Conservation (phyloP, 2,329 filamentous ascomycete genomes). For the Botryotinia calthae region DNA sequence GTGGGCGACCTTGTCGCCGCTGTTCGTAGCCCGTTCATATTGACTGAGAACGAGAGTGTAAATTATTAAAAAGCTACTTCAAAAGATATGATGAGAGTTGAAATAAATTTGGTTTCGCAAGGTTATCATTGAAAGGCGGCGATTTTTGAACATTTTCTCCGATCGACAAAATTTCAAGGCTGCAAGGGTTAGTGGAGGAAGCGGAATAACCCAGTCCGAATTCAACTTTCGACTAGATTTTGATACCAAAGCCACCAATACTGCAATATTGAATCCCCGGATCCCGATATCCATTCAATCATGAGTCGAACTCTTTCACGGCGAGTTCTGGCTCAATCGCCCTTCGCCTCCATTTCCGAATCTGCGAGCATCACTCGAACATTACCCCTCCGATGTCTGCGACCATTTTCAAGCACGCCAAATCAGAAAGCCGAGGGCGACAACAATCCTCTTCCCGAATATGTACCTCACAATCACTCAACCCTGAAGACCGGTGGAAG, state of each 20-base stretch:
- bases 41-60: slow-evolving; percentile 21
- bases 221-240: slow-evolving; percentile 31
- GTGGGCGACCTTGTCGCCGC: slow-evolving; percentile 31
- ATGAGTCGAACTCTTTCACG: slow-evolving; percentile 37
- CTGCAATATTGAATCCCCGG: background rate
- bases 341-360: slow-evolving; percentile 25
- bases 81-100: slow-evolving; percentile 18
- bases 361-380: slow-evolving; percentile 15
- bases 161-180: slow-evolving; percentile 27
- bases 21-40: slow-evolving; percentile 37
- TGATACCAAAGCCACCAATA: slow-evolving; percentile 15
- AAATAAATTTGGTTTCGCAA: slow-evolving; percentile 26
- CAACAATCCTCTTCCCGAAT: slow-evolving; percentile 6
- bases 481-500: background rate
- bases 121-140: slow-evolving; percentile 25
- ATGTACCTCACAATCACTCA: background rate
- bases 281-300: slow-evolving; percentile 20
- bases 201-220: slow-evolving; percentile 24
- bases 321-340: slow-evolving; percentile 36
- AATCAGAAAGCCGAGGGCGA: slow-evolving; percentile 29
- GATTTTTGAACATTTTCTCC: slow-evolving; percentile 32
- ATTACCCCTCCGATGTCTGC: slow-evolving; percentile 27
- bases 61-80: slow-evolving; percentile 13
- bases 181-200: slow-evolving; percentile 19
- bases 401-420: slow-evolving; percentile 40